A percentile compares a stretch with the other conserved stretches of the same genome.
Evolutionary conservation across 441 rosid genomes (phyloP).

Genomic region (Jatropha multifida): DNA sequence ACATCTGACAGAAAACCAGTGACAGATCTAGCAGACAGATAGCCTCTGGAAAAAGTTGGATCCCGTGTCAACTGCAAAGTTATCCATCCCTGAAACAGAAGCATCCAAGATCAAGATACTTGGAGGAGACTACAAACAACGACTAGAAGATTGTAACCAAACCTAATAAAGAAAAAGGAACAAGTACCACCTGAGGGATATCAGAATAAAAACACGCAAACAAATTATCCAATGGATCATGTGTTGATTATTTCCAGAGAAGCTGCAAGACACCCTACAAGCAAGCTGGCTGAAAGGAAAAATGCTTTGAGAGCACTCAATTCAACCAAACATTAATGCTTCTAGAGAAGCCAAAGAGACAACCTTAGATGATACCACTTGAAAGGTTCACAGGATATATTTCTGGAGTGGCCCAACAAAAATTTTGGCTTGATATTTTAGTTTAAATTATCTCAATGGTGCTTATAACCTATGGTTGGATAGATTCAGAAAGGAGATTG

Average conservation of each 20-base stretch:
- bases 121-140: slow-evolving; percentile 7
- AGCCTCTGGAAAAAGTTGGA: slow-evolving; percentile 63
- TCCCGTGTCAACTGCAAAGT: slow-evolving; percentile 85
- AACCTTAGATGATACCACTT: neutral
- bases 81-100: slow-evolving; percentile 71
- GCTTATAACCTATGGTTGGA: neutral
- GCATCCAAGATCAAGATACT: slow-evolving; percentile 23
- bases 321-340: neutral
- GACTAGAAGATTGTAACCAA: neutral
- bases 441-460: neutral
- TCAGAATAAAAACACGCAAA: neutral
- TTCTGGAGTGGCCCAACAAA: too few relatives aligned
- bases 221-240: neutral
- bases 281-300: too few relatives aligned
- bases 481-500: neutral
- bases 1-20: slow-evolving; percentile 92
- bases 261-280: neutral
- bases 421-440: neutral
- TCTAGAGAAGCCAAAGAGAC: neutral
- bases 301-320: neutral
- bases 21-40: slow-evolving; percentile 80
- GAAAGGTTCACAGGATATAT: neutral
- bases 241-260: neutral
- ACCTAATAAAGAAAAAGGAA: slow-evolving; percentile 5
- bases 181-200: neutral